phyloP scores from a whole-genome alignment of 768 basidiomycete species.

The Amanita rimosa region DNA sequence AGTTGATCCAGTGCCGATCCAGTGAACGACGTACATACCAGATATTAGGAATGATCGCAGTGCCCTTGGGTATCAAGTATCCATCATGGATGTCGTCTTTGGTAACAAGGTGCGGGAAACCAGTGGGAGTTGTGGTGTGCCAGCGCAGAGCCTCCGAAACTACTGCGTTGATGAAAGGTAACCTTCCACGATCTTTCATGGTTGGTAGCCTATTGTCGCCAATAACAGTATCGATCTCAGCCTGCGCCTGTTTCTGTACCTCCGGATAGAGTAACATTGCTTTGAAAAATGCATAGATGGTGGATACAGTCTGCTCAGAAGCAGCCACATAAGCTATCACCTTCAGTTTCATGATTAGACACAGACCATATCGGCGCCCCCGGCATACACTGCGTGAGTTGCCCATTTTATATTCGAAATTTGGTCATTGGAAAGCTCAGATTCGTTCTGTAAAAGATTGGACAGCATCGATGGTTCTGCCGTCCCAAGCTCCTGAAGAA shows the following conservation, averaged over 20 bases:
- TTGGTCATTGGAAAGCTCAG: no score
- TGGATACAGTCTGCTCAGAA: conserved; percentile 24
- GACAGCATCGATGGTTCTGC: no score
- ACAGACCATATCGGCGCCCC: conserved; percentile 9
- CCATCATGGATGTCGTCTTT: conserved; percentile 32
- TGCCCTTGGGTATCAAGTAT: conserved; percentile 31
- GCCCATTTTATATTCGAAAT: no score
- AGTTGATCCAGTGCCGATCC: neutral
- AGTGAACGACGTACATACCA: conserved; percentile 13
- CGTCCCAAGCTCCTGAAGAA: no score
- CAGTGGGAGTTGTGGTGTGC: conserved; percentile 12
- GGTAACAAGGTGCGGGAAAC: conserved; percentile 25
- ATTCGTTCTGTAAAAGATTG: no score
- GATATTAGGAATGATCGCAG: conserved; percentile 21
- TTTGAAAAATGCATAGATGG: conserved; percentile 27
- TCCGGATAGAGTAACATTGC: conserved; percentile 28
- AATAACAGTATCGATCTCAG: conserved; percentile 29
- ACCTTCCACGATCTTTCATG: conserved; percentile 23
- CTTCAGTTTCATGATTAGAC: neutral
- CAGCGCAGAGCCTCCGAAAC: no score
- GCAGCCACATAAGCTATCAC: neutral
- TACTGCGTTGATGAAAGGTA: conserved; percentile 28
- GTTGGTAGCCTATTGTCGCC: conserved; percentile 28
- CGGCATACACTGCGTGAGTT: conserved; percentile 12
- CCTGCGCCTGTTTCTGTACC: conserved; percentile 25